Evolutionary conservation across 2,329 filamentous ascomycete genomes (phyloP).

Genomic region (Pseudogymnoascus sp.): DNA sequence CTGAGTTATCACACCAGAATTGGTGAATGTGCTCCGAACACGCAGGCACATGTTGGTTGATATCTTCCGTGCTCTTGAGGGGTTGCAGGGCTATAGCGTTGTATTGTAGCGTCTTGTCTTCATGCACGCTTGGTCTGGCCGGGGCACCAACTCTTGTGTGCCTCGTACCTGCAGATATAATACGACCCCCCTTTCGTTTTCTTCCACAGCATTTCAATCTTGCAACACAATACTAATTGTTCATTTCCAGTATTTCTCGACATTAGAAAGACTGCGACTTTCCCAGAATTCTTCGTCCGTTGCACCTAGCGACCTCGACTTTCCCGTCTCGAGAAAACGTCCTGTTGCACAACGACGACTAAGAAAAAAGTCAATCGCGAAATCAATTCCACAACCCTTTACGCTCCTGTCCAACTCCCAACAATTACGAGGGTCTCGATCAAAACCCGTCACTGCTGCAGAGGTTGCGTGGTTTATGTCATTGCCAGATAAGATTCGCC

Average conservation of each 20-base stretch:
- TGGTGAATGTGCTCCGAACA: background rate
- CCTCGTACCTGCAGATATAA: constrained; percentile 11
- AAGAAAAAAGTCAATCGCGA: constrained; percentile 9
- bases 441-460: constrained; percentile 36
- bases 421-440: constrained; percentile 21
- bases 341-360: constrained; percentile 20
- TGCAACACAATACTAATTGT: constrained; percentile 6
- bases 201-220: constrained; percentile 53
- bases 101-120: constrained; percentile 3
- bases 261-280: constrained; percentile 60
- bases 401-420: constrained; percentile 9
- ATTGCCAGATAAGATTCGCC: constrained; percentile 64
- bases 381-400: background rate
- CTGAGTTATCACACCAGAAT: background rate
- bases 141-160: background rate
- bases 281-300: constrained; percentile 39
- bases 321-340: constrained; percentile 7
- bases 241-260: constrained; percentile 57
- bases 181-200: constrained; percentile 2
- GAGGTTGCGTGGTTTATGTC: constrained; percentile 61
- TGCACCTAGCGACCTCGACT: constrained; percentile 22
- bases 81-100: constrained; percentile 3
- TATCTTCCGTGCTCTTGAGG: background rate
- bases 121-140: constrained; percentile 1
- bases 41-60: background rate